Evolutionary conservation across 1,284 basidiomycete species (phyloP), one percentile per base, ranked within the genome.

Genomic region (Phenoliferia sp.): DNA sequence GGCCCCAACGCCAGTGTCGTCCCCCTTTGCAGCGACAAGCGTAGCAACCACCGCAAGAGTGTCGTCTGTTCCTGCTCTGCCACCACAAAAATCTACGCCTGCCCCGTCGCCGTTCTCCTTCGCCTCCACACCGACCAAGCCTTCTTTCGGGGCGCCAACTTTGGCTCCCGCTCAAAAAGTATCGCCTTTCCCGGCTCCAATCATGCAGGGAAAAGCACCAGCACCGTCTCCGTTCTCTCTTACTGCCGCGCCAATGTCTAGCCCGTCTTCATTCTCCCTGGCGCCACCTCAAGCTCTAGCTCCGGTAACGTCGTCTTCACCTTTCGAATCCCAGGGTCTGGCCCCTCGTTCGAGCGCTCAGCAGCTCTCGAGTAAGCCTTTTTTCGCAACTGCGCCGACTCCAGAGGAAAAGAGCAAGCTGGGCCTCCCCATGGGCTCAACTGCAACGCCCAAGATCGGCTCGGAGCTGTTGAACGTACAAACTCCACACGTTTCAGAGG

Each of bases 401-500:
- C n/a, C 63, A 17, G 10, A 59, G n/a, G 57, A 9, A 55, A 26
- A 31, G 61, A 6, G n/a, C 34, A 68, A n/a, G 62, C 62, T 50
- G 28, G 62, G n/a, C 54, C 66, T 61, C 16, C 58, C 71, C 29
- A 59, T 73, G 9, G 58, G 67, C 17, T 62, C 71, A 31, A 48
- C 66, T 33, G 15, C 64, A 44, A 39, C 61, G 35, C 64, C 69
- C 9, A 69, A 69, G 35, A 61, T 73, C 59, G 69, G 63, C 28
- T 17, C 52, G 1, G 63, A 61, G 35, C 66, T 63, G 22, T 64
- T 59, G 48, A 55, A 54, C 2, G 62, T 64, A 2, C 15, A 66
- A 39, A 29, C 64, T 58, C 72, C 72, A 31, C 17, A 39, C 29
- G 68, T 80, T 65, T 44, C 59, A 57, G 73, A 79, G 73, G 73